These are phyloP conservation scores for Oryza coarctata DNA, from an alignment of 176 grass and related monocot species.

Conservation along the genomic window DNA sequence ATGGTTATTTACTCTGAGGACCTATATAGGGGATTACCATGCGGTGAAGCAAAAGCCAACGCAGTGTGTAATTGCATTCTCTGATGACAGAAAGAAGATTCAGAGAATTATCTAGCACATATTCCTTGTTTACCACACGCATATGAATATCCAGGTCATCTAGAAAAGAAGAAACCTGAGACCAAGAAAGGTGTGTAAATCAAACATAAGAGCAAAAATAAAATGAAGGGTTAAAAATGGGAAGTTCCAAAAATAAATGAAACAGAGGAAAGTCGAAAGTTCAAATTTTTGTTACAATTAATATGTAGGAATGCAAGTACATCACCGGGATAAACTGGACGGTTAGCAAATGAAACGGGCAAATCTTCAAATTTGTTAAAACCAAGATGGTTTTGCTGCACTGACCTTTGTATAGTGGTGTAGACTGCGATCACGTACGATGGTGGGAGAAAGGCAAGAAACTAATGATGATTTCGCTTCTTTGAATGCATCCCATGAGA, in stretches of 20 bases:
- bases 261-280: not conserved
- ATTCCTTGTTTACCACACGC: constrained; percentile 50
- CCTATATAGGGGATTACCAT: constrained; percentile 47
- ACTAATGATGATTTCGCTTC: constrained; percentile 63
- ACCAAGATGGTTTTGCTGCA: constrained; percentile 1
- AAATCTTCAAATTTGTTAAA: constrained; percentile 1
- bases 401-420: constrained; percentile 62
- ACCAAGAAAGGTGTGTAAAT: not conserved
- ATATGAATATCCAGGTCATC: constrained; percentile 54
- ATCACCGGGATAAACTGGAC: not conserved
- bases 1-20: not conserved
- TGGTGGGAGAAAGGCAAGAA: constrained; percentile 54
- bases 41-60: constrained; percentile 83
- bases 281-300: not conserved
- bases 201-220: not conserved
- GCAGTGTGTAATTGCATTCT: constrained; percentile 65
- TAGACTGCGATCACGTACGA: constrained; percentile 50
- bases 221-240: not conserved
- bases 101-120: constrained; percentile 61
- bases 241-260: constrained; percentile 1
- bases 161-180: constrained; percentile 55
- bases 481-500: constrained; percentile 68
- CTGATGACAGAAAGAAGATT: constrained; percentile 57
- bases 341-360: not conserved
- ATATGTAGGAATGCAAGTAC: not conserved